Conservation (phyloP, 2,329 filamentous ascomycete genomes). For the Penicillium hesseltinei region DNA sequence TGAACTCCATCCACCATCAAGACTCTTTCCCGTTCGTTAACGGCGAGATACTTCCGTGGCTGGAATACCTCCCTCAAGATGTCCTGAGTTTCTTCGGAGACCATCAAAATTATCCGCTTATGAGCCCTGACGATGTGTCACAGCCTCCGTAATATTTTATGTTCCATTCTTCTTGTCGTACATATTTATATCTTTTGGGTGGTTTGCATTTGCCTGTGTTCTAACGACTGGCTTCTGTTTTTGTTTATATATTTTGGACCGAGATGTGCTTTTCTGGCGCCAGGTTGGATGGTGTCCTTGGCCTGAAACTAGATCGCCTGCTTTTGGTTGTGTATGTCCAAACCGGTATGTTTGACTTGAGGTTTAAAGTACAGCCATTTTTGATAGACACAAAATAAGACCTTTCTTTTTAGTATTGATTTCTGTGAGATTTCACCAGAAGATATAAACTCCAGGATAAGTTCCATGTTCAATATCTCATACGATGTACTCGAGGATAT, state of each 20-base stretch:
- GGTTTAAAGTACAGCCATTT: not conserved
- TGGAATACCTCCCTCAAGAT: constrained; percentile 70
- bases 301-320: not conserved
- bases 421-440: too few relatives aligned
- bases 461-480: not conserved
- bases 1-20: constrained; percentile 57
- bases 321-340: not conserved
- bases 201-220: constrained; percentile 10
- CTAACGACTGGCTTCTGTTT: constrained; percentile 2
- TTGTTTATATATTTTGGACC: not conserved
- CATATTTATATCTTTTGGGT: constrained; percentile 17
- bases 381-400: not conserved
- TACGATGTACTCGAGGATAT: not conserved
- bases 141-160: constrained; percentile 21
- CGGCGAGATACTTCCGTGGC: constrained; percentile 69
- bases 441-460: not conserved
- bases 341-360: not conserved
- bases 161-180: constrained; percentile 5
- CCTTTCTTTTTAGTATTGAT: not conserved
- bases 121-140: constrained; percentile 31
- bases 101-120: constrained; percentile 33
- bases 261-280: not conserved
- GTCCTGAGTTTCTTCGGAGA: constrained; percentile 57
- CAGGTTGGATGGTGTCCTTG: not conserved
- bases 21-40: constrained; percentile 42